A percentile compares a stretch with the other conserved stretches of the same genome.
Conservation (phyloP, 2,329 filamentous ascomycete genomes). For the Sclerotinia spermophila region DNA sequence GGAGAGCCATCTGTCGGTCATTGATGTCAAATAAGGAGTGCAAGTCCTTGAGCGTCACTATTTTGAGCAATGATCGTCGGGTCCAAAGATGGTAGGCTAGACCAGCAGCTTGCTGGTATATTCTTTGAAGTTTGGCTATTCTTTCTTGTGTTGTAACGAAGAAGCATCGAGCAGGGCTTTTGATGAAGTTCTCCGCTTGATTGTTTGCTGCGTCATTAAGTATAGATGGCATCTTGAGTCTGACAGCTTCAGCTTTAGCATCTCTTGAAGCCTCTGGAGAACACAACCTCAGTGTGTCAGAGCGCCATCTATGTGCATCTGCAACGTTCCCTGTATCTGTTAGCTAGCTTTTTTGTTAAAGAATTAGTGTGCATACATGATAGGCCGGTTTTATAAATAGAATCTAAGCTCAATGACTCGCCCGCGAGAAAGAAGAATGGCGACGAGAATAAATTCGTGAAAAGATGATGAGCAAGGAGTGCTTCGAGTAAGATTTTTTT, state of each 20-base stretch:
- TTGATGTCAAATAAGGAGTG: slow-evolving; percentile 7
- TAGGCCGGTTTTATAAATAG: background rate
- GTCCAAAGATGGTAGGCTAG: slow-evolving; percentile 24
- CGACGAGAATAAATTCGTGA: background rate
- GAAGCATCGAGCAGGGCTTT: slow-evolving; percentile 17
- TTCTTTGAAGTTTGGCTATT: background rate
- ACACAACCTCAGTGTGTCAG: slow-evolving; percentile 20
- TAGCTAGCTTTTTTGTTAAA: background rate
- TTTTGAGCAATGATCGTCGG: slow-evolving; percentile 16
- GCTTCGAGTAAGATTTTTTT: background rate
- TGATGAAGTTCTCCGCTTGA: slow-evolving; percentile 14
- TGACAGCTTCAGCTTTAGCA: background rate
- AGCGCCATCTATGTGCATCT: slow-evolving; percentile 27
- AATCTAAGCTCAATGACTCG: background rate
- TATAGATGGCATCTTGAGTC: slow-evolving; percentile 6
- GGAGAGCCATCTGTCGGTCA: slow-evolving; percentile 8
- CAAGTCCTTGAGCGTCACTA: slow-evolving; percentile 18
- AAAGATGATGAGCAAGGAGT: background rate
- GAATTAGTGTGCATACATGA: background rate
- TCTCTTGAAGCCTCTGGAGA: background rate
- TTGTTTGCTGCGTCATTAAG: background rate
- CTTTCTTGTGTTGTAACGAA: background rate
- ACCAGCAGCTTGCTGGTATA: slow-evolving; percentile 19
- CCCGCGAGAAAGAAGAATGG: background rate
- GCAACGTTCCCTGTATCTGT: slow-evolving; percentile 16